A percentile compares a stretch with the other conserved stretches of the same genome.
Evolutionary conservation across 495 filamentous ascomycete species (phyloP).

Genomic region (Penicillium coffeae): DNA sequence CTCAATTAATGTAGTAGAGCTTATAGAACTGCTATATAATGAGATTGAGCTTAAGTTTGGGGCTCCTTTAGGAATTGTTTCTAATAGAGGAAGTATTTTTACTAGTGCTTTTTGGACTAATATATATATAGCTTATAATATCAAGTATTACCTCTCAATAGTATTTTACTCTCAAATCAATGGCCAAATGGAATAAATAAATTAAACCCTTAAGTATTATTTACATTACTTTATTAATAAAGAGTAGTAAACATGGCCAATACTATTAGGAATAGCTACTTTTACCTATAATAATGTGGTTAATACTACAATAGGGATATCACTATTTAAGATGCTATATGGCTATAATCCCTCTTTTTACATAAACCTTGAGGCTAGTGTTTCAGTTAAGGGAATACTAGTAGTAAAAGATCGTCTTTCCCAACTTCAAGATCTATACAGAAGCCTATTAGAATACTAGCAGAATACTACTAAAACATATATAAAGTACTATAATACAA

Average conservation of each 20-base stretch:
- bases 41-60: not conserved
- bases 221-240: not conserved
- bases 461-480: not conserved
- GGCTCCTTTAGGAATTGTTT: not conserved
- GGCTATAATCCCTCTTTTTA: too few species aligned
- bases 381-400: too few species aligned
- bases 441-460: too few species aligned
- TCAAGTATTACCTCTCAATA: not conserved
- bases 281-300: not conserved
- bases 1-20: not conserved
- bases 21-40: not conserved
- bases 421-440: too few species aligned
- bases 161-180: not conserved
- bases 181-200: not conserved
- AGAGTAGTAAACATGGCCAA: not conserved
- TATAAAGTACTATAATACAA: not conserved
- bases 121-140: not conserved
- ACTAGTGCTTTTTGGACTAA: not conserved
- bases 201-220: not conserved
- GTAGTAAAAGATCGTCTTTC: too few species aligned
- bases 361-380: too few species aligned
- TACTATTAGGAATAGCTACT: not conserved
- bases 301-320: too few species aligned
- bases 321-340: too few species aligned
- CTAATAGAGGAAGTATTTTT: not conserved